Evolutionary conservation across 306 rosid genomes (phyloP).

Genomic region (Cajanus cajan): DNA sequence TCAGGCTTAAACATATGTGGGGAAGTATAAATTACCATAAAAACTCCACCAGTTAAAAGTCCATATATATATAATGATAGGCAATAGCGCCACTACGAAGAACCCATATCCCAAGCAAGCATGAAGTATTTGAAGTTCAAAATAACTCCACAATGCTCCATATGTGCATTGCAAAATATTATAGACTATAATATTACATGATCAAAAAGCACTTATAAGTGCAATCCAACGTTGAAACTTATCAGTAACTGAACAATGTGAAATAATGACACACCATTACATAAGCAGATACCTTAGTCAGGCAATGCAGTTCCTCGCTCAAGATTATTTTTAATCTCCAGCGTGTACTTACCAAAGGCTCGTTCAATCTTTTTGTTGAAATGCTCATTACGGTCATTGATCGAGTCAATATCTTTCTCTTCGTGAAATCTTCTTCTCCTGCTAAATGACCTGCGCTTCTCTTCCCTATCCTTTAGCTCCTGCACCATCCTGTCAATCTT

Average conservation of each 20-base stretch:
- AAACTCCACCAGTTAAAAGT: not conserved
- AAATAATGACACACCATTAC: not conserved
- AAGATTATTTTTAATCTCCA: conserved; percentile 97
- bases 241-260: not conserved
- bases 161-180: not conserved
- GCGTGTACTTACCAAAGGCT: conserved; percentile 94
- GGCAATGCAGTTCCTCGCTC: conserved; percentile 99
- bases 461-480: conserved; percentile 83
- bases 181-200: conserved; percentile 14
- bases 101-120: not conserved
- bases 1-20: not conserved
- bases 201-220: not conserved
- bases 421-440: conserved; percentile 85
- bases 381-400: conserved; percentile 96
- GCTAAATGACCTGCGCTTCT: conserved; percentile 80
- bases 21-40: not conserved
- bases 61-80: not conserved
- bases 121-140: not conserved
- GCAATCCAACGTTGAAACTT: conserved; percentile 2
- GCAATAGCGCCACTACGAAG: not conserved
- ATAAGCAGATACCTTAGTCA: conserved; percentile 50
- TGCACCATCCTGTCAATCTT: conserved; percentile 93
- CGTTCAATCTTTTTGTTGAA: conserved; percentile 98
- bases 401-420: conserved; percentile 96
- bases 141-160: conserved; percentile 17